Evolutionary conservation across 2,329 filamentous ascomycete species (phyloP), one percentile per base, ranked within the genome.

Genomic region (Monilinia fructicola): DNA sequence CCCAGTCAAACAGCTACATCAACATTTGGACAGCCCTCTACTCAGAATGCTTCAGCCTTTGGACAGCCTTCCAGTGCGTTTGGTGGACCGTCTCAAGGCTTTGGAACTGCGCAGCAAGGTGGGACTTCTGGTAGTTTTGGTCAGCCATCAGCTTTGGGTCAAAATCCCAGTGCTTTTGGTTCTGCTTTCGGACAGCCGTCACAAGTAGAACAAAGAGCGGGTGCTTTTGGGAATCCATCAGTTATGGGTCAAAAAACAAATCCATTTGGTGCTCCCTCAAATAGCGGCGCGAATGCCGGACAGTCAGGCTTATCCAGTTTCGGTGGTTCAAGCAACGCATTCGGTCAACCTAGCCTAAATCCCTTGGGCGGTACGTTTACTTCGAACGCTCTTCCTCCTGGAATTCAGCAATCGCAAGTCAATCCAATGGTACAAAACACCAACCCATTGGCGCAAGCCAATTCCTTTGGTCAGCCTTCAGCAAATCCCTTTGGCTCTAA

Each of bases 221-320:
- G 69, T 60, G 73, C 76, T n/a, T 81, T 82, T 71, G 79, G 80
- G 23, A 76, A 79, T 66, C 74, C 76, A 44, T 76, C 79, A 56
- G 72, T 73, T 26, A 74, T 79, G 50, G 77, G 76, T 3, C 76
- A 77, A 66, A 73, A 76, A 10, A 74, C 78, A 10, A 73, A 71
- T 65, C 72, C 71, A 54, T 78, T 74, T 69, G 74, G 70, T 48
- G 73, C 72, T 54, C 69, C 70, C 21, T 58, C 44, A n/a, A 54
- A 53, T n/a, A 38, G 28, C 40, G 35, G 23, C 52, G 38, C 63
- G 40, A 62, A 53, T 67, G 38, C 69, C 65, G 48, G 65, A 53
- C 64, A 59, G 65, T 28, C 42, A 55, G 14, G 58, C 54, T 18
- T 65, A 63, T 28, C 69, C 60, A 54, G 64, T 38, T 60, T 65